Conservation (phyloP, 371 early-diverging fungal species). For the Lichtheimia hyalospora region DNA sequence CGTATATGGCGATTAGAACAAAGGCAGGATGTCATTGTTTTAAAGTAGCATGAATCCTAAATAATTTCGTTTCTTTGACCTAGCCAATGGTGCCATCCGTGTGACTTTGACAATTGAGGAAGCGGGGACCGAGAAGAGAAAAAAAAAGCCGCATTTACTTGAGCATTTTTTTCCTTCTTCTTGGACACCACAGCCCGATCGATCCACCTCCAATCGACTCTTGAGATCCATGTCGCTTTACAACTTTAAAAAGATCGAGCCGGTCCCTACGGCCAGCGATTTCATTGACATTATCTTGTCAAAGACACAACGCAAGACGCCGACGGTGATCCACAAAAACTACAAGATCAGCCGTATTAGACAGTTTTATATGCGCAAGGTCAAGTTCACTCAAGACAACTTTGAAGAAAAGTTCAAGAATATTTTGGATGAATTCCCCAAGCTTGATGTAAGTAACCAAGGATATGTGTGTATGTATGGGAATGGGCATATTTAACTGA, state of each 20-base stretch:
- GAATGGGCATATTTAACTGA: not conserved
- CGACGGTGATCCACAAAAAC: slow-evolving; percentile 97
- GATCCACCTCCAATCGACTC: too few relatives aligned
- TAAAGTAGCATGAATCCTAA: too few relatives aligned
- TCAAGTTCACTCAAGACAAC: slow-evolving; percentile 98
- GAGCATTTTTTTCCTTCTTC: too few relatives aligned
- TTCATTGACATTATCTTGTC: slow-evolving; percentile 99
- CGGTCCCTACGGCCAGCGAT: slow-evolving; percentile 93
- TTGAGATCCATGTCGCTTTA: slow-evolving; percentile 57
- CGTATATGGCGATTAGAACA: too few relatives aligned
- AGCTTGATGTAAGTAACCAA: slow-evolving; percentile 85
- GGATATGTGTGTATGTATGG: not conserved
- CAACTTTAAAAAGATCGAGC: slow-evolving; percentile 98
- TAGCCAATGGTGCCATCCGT: too few relatives aligned
- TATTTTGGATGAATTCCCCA: slow-evolving; percentile 98
- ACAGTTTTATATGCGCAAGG: slow-evolving; percentile 99
- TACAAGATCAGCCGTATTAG: slow-evolving; percentile 97
- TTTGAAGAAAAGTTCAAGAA: slow-evolving; percentile 95
- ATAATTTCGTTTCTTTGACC: too few relatives aligned
- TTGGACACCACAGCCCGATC: too few relatives aligned
- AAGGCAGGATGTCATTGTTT: too few relatives aligned
- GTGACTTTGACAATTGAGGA: too few relatives aligned
- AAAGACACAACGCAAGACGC: slow-evolving; percentile 99
- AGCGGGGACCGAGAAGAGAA: too few relatives aligned
- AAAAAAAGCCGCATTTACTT: too few relatives aligned